A percentile compares a stretch with the other conserved stretches of the same genome.
These are phyloP conservation scores for Neostapfia colusana DNA, from an alignment of 176 grass and related monocot genomes.

Conservation along the genomic window DNA sequence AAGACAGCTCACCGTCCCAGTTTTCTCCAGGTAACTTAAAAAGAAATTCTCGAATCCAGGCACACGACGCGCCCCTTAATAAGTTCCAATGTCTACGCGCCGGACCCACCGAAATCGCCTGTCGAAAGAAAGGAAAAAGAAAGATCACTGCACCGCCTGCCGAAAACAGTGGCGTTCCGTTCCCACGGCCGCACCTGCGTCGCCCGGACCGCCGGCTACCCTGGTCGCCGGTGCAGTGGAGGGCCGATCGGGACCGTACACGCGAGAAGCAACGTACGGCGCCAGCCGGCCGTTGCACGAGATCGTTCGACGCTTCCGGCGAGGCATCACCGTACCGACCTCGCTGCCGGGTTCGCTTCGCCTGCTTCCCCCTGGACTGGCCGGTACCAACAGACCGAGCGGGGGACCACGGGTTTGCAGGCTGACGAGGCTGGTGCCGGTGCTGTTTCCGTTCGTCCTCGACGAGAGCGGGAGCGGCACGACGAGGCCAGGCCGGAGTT, in stretches of 20 bases:
- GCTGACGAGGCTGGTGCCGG: neutral
- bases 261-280: neutral
- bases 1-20: no score
- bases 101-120: no score
- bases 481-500: neutral
- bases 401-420: neutral
- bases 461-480: neutral
- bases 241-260: neutral
- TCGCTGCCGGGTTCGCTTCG: neutral
- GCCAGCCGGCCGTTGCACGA: slow-evolving; percentile 26
- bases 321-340: neutral
- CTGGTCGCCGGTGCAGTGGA: no score
- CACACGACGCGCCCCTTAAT: neutral
- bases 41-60: neutral
- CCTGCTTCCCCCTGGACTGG: neutral
- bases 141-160: neutral
- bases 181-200: neutral
- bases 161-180: neutral
- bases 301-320: neutral
- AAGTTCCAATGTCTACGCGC: no score
- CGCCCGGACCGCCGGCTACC: no score
- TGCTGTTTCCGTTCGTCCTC: neutral
- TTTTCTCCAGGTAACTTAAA: no score
- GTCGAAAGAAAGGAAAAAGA: no score
- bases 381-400: neutral